Evolutionary conservation across 305 asterid genomes (phyloP), one percentile per base, ranked within the genome.

Genomic region (Plantago coronopus): DNA sequence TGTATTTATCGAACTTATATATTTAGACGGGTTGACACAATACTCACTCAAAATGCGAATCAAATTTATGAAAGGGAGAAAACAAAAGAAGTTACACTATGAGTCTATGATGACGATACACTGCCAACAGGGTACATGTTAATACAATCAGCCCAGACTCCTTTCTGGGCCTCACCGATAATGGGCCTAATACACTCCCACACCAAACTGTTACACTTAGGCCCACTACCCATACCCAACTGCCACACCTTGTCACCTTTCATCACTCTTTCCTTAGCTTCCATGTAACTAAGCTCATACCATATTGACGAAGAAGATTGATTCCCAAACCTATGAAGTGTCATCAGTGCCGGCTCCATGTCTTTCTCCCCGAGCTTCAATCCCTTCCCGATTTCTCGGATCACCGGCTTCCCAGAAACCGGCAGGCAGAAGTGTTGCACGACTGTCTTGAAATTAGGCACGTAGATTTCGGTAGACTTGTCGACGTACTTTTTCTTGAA

Each of bases 221-320:
- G 88, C 71, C 97, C 97, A 72, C 77, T 91, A n/a, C 95, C 96
- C 84, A 91, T 73, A 4, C 96, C 97, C 61, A 88, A 61, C 46
- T 80, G 87, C 96, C 94, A 85, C 3, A 91, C 89, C 23, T 20
- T 72, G 48, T 85, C 96, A 20, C 95, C 91, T 65, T 74, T 62
- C 72, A 79, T 70, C 2, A 91, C 76, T 43, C 79, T 80, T 13
- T 77, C 84, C 63, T 83, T 78, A 15, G 89, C 91, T 51, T 91
- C 97, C 45, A 85, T 68, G 75, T 91, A 90, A 55, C 70, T 69
- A 16, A 88, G 80, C 48, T 91, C 91, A 62, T 91, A 91, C 98
- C 96, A 88, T 68, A 85, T 43, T 0, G 96, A 85, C 0, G 98
- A 81, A 16, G 98, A 88, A 6, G 95, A 82, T 61, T 88, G 95